Conservation (phyloP, 305 asterid species). For the Fraxinus greggii region DNA sequence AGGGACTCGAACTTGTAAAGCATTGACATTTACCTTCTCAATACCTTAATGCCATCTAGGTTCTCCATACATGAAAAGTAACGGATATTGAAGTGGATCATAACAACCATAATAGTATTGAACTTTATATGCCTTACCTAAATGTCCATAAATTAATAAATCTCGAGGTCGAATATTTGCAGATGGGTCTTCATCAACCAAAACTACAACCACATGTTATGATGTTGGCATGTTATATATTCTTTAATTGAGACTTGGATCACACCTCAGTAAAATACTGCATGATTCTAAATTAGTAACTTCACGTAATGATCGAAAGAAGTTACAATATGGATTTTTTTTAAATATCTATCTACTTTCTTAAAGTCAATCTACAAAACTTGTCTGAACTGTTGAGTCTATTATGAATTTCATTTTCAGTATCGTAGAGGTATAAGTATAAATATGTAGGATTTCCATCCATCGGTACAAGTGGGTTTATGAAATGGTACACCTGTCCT, state of each 20-base stretch:
- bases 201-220: neutral
- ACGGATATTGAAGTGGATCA: neutral
- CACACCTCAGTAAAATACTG: neutral
- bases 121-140: neutral
- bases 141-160: too few species aligned
- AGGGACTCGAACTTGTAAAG: too few species aligned
- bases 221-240: neutral
- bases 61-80: neutral
- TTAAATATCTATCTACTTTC: neutral
- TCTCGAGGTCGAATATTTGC: neutral
- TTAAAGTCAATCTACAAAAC: too few species aligned
- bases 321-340: neutral
- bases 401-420: too few species aligned
- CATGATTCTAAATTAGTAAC: neutral
- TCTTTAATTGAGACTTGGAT: neutral
- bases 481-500: neutral
- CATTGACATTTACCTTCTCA: neutral
- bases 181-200: neutral
- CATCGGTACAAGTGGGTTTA: neutral
- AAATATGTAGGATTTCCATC: neutral
- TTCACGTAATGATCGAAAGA: neutral
- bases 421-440: neutral
- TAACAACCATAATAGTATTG: neutral
- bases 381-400: neutral
- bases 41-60: neutral